A percentile compares a stretch with the other conserved stretches of the same genome.
Evolutionary conservation across 306 rosid genomes (phyloP).

Genomic region (Trifolium dubium): DNA sequence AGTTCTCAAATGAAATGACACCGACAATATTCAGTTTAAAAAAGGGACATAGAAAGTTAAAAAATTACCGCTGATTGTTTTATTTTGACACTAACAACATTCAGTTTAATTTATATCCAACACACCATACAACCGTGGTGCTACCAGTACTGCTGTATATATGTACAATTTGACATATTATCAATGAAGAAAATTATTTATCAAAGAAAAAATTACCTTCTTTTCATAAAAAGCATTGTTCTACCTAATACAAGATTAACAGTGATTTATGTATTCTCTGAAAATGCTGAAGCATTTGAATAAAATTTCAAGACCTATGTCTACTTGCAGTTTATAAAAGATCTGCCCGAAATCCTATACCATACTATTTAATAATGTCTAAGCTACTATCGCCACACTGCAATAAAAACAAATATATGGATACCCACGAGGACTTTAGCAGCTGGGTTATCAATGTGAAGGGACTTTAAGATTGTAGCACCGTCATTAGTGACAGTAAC

Average conservation of each 20-base stretch:
- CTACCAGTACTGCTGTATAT: neutral
- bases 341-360: neutral
- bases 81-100: no score
- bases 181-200: no score
- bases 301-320: neutral
- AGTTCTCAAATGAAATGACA: neutral
- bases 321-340: neutral
- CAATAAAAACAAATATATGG: constrained; percentile 47
- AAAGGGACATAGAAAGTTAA: neutral
- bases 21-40: neutral
- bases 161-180: neutral
- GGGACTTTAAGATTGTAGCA: constrained; percentile 95
- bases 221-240: neutral
- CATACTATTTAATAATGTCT: neutral
- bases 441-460: constrained; percentile 96
- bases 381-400: constrained; percentile 1
- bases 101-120: neutral
- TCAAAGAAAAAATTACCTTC: no score
- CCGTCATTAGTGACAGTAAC: constrained; percentile 97
- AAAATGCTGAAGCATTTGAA: neutral
- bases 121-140: neutral
- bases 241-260: neutral
- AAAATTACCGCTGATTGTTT: neutral
- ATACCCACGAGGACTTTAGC: constrained; percentile 99
- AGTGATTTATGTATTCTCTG: neutral